A percentile compares a stretch with the other conserved stretches of the same genome.
Evolutionary conservation across 768 basidiomycete genomes (phyloP).

Genomic region (Amanita exitialis): DNA sequence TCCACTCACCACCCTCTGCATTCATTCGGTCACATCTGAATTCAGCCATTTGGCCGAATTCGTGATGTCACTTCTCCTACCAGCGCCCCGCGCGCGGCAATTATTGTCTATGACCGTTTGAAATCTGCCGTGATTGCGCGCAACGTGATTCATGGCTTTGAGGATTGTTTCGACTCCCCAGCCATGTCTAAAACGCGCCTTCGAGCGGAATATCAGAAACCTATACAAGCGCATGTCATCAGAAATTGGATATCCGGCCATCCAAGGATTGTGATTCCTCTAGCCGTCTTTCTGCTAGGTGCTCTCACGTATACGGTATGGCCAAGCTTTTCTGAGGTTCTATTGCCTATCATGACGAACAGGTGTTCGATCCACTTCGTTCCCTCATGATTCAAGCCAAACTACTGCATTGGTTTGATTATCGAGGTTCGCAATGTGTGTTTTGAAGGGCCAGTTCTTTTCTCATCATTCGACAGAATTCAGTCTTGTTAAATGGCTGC

Average conservation of each 20-base stretch:
- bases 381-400: constrained; percentile 76
- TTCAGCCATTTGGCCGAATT: constrained; percentile 77
- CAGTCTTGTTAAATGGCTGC: constrained; percentile 69
- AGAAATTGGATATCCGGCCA: constrained; percentile 81
- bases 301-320: constrained; percentile 77
- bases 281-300: constrained; percentile 82
- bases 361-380: constrained; percentile 93
- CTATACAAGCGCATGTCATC: constrained; percentile 54
- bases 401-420: constrained; percentile 78
- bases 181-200: constrained; percentile 28
- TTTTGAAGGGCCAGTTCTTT: background rate
- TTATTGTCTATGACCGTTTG: constrained; percentile 49
- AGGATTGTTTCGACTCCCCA: constrained; percentile 18
- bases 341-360: background rate
- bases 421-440: constrained; percentile 37
- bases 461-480: constrained; percentile 37
- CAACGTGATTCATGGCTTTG: constrained; percentile 66
- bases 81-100: constrained; percentile 57
- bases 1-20: constrained; percentile 5
- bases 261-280: constrained; percentile 74
- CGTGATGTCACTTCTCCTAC: constrained; percentile 51
- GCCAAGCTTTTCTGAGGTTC: background rate
- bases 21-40: constrained; percentile 2
- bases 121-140: constrained; percentile 74
- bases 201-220: constrained; percentile 48